A percentile compares a stretch with the other conserved stretches of the same genome.
Conservation (phyloP, 495 filamentous ascomycete species). For the Talaromyces stipitatus region DNA sequence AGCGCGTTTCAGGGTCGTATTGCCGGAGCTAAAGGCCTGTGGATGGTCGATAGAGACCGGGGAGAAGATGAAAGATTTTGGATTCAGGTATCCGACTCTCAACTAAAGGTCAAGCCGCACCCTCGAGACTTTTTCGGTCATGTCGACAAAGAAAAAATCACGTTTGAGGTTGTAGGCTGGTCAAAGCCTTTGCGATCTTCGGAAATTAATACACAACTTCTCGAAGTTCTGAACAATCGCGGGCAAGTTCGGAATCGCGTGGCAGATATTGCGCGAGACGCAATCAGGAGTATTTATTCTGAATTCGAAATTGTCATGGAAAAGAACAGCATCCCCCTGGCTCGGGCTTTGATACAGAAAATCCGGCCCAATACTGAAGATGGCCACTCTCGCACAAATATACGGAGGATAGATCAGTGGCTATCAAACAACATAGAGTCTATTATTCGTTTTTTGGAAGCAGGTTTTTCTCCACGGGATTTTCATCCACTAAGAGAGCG, state of each 20-base stretch:
- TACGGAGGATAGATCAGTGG: conserved; percentile 29
- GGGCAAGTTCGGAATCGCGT: conserved; percentile 52
- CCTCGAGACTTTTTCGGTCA: conserved; percentile 32
- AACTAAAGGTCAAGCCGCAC: conserved; percentile 69
- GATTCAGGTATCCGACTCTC: conserved; percentile 74
- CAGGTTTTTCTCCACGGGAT: conserved; percentile 56
- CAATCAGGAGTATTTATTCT: conserved; percentile 37
- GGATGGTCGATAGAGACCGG: conserved; percentile 58
- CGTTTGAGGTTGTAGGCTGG: conserved; percentile 65
- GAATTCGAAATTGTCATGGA: conserved; percentile 54
- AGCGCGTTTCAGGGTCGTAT: conserved; percentile 76
- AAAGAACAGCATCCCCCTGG: conserved; percentile 24
- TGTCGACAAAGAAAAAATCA: conserved; percentile 45
- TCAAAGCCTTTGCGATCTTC: conserved; percentile 56
- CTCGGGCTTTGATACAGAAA: conserved; percentile 32
- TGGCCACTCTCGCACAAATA: conserved; percentile 12
- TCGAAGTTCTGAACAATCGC: conserved; percentile 67
- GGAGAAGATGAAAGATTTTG: conserved; percentile 40
- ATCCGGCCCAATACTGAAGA: conserved; percentile 22
- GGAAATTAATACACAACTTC: conserved; percentile 66
- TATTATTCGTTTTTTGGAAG: conserved; percentile 34
- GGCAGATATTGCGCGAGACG: conserved; percentile 47
- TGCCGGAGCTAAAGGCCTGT: conserved; percentile 81
- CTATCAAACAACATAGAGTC: conserved; percentile 22
- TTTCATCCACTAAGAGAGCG: conserved; percentile 52